phyloP scores from a whole-genome alignment of 2,329 filamentous ascomycete genomes.

The Exophiala sideris region DNA sequence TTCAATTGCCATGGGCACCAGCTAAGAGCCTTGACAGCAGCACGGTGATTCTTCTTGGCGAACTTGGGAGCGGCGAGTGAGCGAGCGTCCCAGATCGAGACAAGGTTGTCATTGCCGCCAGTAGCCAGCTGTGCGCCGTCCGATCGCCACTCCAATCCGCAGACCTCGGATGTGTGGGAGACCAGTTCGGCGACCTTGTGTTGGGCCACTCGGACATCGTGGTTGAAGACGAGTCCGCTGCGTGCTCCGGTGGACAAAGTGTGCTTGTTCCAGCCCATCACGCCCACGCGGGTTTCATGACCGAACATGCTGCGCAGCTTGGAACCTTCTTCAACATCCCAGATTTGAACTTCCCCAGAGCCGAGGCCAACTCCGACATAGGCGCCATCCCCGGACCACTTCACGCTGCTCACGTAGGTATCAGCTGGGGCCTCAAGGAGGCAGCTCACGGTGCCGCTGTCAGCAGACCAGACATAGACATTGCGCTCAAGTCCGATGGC shows the following conservation, averaged over 20 bases:
- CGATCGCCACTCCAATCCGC: slow-evolving; percentile 94
- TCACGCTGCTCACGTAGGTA: slow-evolving; percentile 96
- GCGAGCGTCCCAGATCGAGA: slow-evolving; percentile 98
- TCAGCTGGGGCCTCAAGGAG: slow-evolving; percentile 84
- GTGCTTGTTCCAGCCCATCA: slow-evolving; percentile 99
- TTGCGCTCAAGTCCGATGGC: slow-evolving; percentile 95
- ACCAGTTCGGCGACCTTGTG: slow-evolving; percentile 98
- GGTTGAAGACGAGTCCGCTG: slow-evolving; percentile 86
- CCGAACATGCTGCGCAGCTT: slow-evolving; percentile 99
- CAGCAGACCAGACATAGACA: slow-evolving; percentile 98
- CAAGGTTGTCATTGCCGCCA: slow-evolving; percentile 97
- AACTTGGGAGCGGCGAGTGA: slow-evolving; percentile 93
- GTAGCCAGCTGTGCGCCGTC: slow-evolving; percentile 96
- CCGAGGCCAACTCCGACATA: slow-evolving; percentile 95
- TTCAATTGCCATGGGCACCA: slow-evolving; percentile 99
- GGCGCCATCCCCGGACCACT: slow-evolving; percentile 96
- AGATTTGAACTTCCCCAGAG: slow-evolving; percentile 96
- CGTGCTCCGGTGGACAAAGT: slow-evolving; percentile 91
- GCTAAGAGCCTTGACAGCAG: slow-evolving; percentile 93
- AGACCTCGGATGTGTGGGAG: slow-evolving; percentile 96
- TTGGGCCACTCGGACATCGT: slow-evolving; percentile 94
- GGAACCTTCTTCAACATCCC: slow-evolving; percentile 66
- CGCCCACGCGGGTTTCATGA: slow-evolving; percentile 91
- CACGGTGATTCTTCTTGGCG: slow-evolving; percentile 99
- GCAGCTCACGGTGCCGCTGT: slow-evolving; percentile 82